Conservation (phyloP, 768 basidiomycete species). For the Rhodotorula diobovata region DNA sequence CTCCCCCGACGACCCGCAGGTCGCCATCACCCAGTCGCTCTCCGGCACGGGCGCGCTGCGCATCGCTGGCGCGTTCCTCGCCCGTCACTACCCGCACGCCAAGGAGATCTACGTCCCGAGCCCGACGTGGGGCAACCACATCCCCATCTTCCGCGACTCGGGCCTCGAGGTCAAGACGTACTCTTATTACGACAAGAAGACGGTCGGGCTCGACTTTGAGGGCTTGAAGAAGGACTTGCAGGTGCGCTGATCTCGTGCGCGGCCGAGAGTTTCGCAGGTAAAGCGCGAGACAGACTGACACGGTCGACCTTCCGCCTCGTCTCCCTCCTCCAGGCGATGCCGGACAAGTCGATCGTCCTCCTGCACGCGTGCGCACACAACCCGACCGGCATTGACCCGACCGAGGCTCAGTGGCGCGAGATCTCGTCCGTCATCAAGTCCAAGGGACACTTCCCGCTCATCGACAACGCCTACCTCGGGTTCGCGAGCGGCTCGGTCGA, state of each 20-base stretch:
- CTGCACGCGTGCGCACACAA: conserved; percentile 95
- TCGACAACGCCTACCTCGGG: conserved; percentile 99
- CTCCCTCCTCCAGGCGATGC: conserved; percentile 56
- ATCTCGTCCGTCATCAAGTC: conserved; percentile 64
- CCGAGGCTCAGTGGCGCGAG: conserved; percentile 73
- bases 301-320: too few species aligned
- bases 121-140: conserved; percentile 94
- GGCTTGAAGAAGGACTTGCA: conserved; percentile 56
- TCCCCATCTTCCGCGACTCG: conserved; percentile 83
- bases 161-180: conserved; percentile 81
- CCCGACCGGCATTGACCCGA: conserved; percentile 93
- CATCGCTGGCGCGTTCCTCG: conserved; percentile 79
- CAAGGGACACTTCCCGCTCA: conserved; percentile 85
- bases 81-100: conserved; percentile 67
- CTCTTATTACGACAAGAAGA: conserved; percentile 88
- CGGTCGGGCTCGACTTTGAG: conserved; percentile 74
- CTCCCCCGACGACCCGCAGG: conserved; percentile 44
- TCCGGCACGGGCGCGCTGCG: conserved; percentile 96
- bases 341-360: conserved; percentile 74
- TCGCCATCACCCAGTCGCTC: conserved; percentile 70
- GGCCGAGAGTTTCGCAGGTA: background rate
- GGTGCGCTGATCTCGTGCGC: conserved; percentile 10
- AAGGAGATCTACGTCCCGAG: conserved; percentile 78
- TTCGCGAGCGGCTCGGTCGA: conserved; percentile 82
- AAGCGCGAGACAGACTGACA: too few species aligned